Base-by-base conservation (phyloP, 768 basidiomycete species). In the Crassisporium funariophilum region DNA sequence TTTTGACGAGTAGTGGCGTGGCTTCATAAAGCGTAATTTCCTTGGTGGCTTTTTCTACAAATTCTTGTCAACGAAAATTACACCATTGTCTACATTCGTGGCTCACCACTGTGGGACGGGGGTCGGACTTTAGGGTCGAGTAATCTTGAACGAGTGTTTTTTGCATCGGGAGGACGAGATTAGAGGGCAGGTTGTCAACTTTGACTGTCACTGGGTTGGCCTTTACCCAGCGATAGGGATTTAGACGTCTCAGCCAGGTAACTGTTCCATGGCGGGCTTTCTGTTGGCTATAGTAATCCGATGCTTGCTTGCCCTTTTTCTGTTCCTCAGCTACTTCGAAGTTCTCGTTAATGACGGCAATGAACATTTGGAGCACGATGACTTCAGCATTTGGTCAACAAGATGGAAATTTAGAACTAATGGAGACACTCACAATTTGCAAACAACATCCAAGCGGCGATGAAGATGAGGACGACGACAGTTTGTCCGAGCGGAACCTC, bases 331-430 rank as follows among this genome's bases (percentile, higher is more conserved):
- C 92, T 4, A 97, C 83, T 17, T 85, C 77, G 57, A 98, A 98
- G 66, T 95, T 95, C 73, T 95, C 93, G 59, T 94, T 91, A 74
- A 97, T 93, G 35, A 95, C 93, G 24, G 95, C 95, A 58, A 98
- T 91, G 72, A 98, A 97, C 85, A 98, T 88, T 61, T 95, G 93
- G 39, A 95, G 64, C 7, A 95, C 76, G 57, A 95, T 91, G 73
- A 92, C 94, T 95, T 43, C 5, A 42, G 29, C 10, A 31, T 31
- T 3, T 3, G 11, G n/a, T 31, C 13, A 29, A 29, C 9, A 23
- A 46, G 7, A 9, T 11, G 15, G 7, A 35, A 31, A n/a, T 38
- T 38, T 5, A 48, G 33, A 6, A 27, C 46, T 29, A 20, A 49
- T 20, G 46, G 37, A 34, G 11, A 25, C 33, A 73, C 92, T 57